phyloP scores from a whole-genome alignment of 352 stramenopile genomes.

The Paralagenidium karlingii region DNA sequence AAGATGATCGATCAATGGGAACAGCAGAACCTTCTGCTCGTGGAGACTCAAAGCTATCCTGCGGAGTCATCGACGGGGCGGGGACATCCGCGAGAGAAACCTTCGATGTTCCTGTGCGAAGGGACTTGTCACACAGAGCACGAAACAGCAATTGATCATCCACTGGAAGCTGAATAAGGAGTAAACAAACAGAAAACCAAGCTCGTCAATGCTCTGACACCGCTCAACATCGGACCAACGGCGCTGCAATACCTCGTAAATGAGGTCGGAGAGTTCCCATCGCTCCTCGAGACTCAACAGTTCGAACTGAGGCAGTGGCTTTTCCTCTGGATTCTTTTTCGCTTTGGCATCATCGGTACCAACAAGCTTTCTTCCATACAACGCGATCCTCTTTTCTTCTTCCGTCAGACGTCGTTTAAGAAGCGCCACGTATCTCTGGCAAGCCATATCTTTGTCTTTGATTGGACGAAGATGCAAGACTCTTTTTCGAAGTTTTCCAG shows the following conservation, averaged over 20 bases:
- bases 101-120: constrained; percentile 9
- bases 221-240: constrained; percentile 28
- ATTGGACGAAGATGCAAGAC: constrained; percentile 10
- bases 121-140: constrained; percentile 4
- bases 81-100: too few relatives aligned
- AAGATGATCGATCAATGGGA: background rate
- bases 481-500: constrained; percentile 10
- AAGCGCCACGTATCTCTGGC: constrained; percentile 35
- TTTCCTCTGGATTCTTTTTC: constrained; percentile 9
- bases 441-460: constrained; percentile 2
- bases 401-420: constrained; percentile 36
- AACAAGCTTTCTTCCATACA: constrained; percentile 21
- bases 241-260: constrained; percentile 34
- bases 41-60: too few relatives aligned
- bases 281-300: constrained; percentile 28
- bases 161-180: too few relatives aligned
- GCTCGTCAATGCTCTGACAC: constrained; percentile 17
- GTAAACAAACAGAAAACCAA: too few relatives aligned
- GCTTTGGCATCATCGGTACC: constrained; percentile 3
- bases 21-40: too few relatives aligned
- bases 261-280: constrained; percentile 56
- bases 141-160: too few relatives aligned
- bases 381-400: constrained; percentile 21
- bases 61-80: too few relatives aligned
- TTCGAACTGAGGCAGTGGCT: constrained; percentile 11